Evolutionary conservation across 148 eudicot species (phyloP), one percentile per base, ranked within the genome.

Genomic region (Camellia granthamiana): DNA sequence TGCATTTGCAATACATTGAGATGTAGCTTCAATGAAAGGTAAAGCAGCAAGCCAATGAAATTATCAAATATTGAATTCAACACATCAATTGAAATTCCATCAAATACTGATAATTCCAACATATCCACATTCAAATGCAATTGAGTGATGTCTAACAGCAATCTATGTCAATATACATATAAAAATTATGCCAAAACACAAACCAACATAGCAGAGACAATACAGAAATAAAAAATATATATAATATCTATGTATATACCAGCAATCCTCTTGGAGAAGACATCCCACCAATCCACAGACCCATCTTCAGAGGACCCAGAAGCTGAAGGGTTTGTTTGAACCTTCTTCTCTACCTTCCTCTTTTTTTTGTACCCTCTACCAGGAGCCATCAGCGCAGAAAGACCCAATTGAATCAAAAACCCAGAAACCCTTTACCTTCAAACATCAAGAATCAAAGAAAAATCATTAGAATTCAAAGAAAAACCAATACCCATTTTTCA

Each of bases 221-320:
- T 62, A 71, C 30, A 58, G 49, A 5, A 68, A 30, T n/a, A 19
- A 59, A 23, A 81, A 14, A 21, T 5, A 81, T 30, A 44, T 51
- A 30, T 30, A 30, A 0, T 30, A 30, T 30, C 1, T 1, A 30
- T 30, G 38, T 30, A 30, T 30, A 84, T 92, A 94, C 98, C 93
- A 83, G 84, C 81, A 85, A 88, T 86, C 72, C 81, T 85, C 81
- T 84, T 89, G 43, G 93, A 88, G 77, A 92, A 85, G 46, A 75
- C 88, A 44, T 86, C 84, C 92, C 90, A 94, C 93, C 94, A 94
- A 84, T 94, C 91, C 81, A 19, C 77, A 86, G 87, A 79, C n/a
- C 82, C 89, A 59, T 92, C 92, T 83, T 88, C 89, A n/a, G 88
- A 77, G 80, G 87, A 86, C 86, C 88, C 86, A 84, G 78, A 81